Percentiles rank a stretch among this genome's conserved stretches.
phyloP scores from a whole-genome alignment of 2,329 filamentous ascomycete genomes.

The Hymenotorrendiella dingleyae region DNA sequence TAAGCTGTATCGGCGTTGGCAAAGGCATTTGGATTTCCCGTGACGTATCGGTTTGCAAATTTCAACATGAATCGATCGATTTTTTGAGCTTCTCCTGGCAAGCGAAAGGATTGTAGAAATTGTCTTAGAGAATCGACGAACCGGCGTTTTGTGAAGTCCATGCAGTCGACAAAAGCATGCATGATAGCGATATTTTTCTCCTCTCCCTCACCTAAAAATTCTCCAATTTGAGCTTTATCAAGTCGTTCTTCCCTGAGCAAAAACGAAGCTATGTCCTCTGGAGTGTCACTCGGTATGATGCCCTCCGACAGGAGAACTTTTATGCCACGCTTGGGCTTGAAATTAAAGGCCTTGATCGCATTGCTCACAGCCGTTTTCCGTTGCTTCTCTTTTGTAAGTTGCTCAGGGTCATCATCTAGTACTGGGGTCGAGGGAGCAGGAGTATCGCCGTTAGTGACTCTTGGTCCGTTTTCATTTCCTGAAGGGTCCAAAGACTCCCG shows the following conservation, averaged over 20 bases:
- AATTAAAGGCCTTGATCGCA: constrained; percentile 89
- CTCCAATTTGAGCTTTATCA: constrained; percentile 88
- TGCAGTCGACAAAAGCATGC: constrained; percentile 93
- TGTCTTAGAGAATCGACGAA: constrained; percentile 90
- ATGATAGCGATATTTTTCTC: constrained; percentile 92
- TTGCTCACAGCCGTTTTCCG: constrained; percentile 88
- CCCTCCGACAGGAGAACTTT: constrained; percentile 77
- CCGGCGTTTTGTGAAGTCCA: constrained; percentile 87
- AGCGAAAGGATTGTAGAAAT: constrained; percentile 89
- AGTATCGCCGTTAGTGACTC: constrained; percentile 47
- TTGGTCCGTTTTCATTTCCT: constrained; percentile 53
- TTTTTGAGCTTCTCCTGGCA: constrained; percentile 95
- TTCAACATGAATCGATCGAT: constrained; percentile 99
- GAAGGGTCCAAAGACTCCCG: constrained; percentile 75
- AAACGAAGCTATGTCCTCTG: constrained; percentile 80
- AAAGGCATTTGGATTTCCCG: constrained; percentile 93
- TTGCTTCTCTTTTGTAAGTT: constrained; percentile 92
- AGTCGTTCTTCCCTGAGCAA: constrained; percentile 74
- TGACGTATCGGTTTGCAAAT: constrained; percentile 92
- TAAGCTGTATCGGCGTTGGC: constrained; percentile 98
- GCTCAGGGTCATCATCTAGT: constrained; percentile 82
- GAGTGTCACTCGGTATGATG: constrained; percentile 75
- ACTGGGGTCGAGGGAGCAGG: constrained; percentile 61
- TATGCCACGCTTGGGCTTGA: constrained; percentile 91
- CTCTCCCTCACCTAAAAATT: constrained; percentile 91